Percentiles rank a stretch among this genome's conserved stretches.
phyloP scores from a whole-genome alignment of 2,329 filamentous ascomycete species.

The Dichotomopilus funicola region DNA sequence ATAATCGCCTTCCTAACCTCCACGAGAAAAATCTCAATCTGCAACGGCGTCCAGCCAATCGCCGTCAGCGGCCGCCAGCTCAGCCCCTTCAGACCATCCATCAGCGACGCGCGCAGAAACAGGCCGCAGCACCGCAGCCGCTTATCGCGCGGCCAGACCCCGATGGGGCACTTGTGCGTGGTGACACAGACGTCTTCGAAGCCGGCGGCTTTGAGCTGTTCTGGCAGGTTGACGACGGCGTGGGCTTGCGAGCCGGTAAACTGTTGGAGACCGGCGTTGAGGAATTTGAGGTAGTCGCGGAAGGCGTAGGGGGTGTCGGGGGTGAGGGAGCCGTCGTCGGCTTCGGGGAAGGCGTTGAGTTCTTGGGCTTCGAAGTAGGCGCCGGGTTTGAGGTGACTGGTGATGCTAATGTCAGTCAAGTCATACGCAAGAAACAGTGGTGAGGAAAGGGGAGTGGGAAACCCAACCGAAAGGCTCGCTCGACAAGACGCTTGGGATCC shows the following conservation, averaged over 20 bases:
- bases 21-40: constrained; percentile 33
- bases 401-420: no score
- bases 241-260: constrained; percentile 38
- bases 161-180: constrained; percentile 41
- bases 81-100: constrained; percentile 30
- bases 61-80: constrained; percentile 27
- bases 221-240: constrained; percentile 32
- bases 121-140: constrained; percentile 40
- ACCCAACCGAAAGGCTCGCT: constrained; percentile 28
- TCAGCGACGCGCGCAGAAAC: constrained; percentile 37
- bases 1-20: constrained; percentile 30
- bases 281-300: constrained; percentile 39
- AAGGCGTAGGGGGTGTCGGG: constrained; percentile 38
- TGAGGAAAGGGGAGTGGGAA: not conserved
- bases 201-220: constrained; percentile 35
- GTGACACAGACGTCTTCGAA: constrained; percentile 33
- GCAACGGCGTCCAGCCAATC: constrained; percentile 29
- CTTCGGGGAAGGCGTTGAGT: constrained; percentile 35
- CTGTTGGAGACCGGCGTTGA: constrained; percentile 34
- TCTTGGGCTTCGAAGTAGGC: constrained; percentile 47
- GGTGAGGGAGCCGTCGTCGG: constrained; percentile 40
- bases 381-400: constrained; percentile 45
- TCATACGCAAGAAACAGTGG: no score
- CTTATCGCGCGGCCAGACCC: constrained; percentile 40
- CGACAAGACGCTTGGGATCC: constrained; percentile 35